Evolutionary conservation across 2,329 filamentous ascomycete genomes (phyloP), one percentile per base, ranked within the genome.

Genomic region (Beauveria sp.): DNA sequence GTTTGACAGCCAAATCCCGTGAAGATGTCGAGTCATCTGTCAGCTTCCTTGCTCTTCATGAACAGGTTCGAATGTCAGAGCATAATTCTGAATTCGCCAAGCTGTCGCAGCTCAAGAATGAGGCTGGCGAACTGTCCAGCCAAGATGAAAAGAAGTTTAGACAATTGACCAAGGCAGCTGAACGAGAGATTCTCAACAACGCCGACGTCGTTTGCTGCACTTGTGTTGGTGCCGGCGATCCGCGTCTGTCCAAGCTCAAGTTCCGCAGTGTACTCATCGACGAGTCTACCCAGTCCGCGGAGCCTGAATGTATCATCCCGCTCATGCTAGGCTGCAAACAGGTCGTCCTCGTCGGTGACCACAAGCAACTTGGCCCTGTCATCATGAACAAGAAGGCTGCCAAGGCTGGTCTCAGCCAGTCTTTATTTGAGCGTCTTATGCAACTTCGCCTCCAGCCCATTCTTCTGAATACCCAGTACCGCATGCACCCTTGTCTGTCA

Each of bases 341-440:
- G 74, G 92, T 97, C 55, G 95, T 99, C n/a, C 84, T 99, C 42
- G 95, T 99, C 47, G 95, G 95, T 71, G 95, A 99, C 71, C 95
- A 99, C 76, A 96, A 98, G 75, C 95, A 99, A 74, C 85, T 99
- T 66, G 95, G 95, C 0, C 95, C 95, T 1, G 95, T 99, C 69
- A 98, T 99, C 72, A 99, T 99, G 93, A 99, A 99, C 82, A 99
- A 99, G 83, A 98, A 98, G 77, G 95, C 95, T 16, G 95, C 95
- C 64, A 98, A 98, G 77, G 95, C 95, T 60, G 95, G 95, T 64
- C 81, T 99, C 18, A 97, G 98, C 76, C 95, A 98, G 75, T 98
- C 93, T n/a, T 81, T 99, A 10, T 99, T 99, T 70, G 95, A 99
- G 78, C 91, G 95, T 69, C 82, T 99, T 56, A 93, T 98, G 68